Evolutionary conservation across 2,329 filamentous ascomycete genomes (phyloP).

Genomic region (Epicoccum nigrum): DNA sequence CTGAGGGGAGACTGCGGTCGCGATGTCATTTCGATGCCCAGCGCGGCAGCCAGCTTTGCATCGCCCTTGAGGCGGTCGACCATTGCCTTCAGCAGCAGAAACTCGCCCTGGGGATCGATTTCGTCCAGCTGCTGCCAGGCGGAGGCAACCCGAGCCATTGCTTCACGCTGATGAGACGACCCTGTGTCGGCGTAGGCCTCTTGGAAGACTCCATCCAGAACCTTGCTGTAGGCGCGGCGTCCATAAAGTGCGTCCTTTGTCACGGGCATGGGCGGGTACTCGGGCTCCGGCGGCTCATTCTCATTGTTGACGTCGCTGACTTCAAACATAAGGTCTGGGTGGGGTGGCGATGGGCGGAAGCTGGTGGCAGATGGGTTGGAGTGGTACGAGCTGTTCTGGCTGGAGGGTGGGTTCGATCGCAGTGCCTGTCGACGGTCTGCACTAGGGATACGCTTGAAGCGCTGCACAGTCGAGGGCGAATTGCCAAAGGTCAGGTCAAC

Average conservation of each 20-base stretch:
- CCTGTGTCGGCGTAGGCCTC: constrained; percentile 84
- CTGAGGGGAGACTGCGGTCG: constrained; percentile 33
- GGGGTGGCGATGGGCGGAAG: constrained; percentile 46
- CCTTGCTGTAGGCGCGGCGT: constrained; percentile 78
- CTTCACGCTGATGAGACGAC: constrained; percentile 76
- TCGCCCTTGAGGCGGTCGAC: constrained; percentile 76
- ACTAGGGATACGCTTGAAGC: constrained; percentile 88
- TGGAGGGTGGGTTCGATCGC: constrained; percentile 37
- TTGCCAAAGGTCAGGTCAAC: constrained; percentile 94
- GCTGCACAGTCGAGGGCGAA: constrained; percentile 85
- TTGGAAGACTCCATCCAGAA: constrained; percentile 80
- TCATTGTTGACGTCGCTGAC: constrained; percentile 70
- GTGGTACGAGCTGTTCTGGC: constrained; percentile 34
- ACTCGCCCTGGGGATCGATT: constrained; percentile 87
- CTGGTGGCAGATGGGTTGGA: constrained; percentile 46
- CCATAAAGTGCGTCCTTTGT: constrained; percentile 84
- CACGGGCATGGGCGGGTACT: constrained; percentile 59
- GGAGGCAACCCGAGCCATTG: constrained; percentile 80
- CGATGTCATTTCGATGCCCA: constrained; percentile 49
- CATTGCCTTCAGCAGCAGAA: constrained; percentile 79
- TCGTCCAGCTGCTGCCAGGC: constrained; percentile 85
- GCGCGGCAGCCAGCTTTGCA: constrained; percentile 62
- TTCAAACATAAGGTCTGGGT: constrained; percentile 50
- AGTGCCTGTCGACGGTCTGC: constrained; percentile 48
- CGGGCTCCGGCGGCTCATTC: constrained; percentile 61